Conservation (phyloP, 306 rosid genomes). For the cucumber (Cucumis sativus) region Cucumber_9930_V3 NC_026658.2:22459001-22459500, state of each 20-base stretch:
- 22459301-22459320: background rate
- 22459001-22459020: slow-evolving; percentile 90
- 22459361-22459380: background rate
- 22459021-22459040: slow-evolving; percentile 95
- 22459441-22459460: background rate
- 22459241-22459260: slow-evolving; percentile 42
- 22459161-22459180: slow-evolving; percentile 99
- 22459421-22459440: background rate
- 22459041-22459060: slow-evolving; percentile 70
- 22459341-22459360: background rate
- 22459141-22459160: slow-evolving; percentile 92
- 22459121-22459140: slow-evolving; percentile 93
- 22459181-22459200: slow-evolving; percentile 56
- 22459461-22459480: background rate
- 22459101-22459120: slow-evolving; percentile 99
- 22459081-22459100: slow-evolving; percentile 93
- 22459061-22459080: slow-evolving; percentile 77
- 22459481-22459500: background rate
- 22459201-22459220: slow-evolving; percentile 66
- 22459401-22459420: background rate
- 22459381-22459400: background rate
- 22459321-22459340: background rate
- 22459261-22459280: slow-evolving; percentile 17
- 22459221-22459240: slow-evolving; percentile 63
- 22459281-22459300: slow-evolving; percentile 1